Evolutionary conservation across 2,329 filamentous ascomycete species (phyloP).

Genomic region (Piedraia hortae): DNA sequence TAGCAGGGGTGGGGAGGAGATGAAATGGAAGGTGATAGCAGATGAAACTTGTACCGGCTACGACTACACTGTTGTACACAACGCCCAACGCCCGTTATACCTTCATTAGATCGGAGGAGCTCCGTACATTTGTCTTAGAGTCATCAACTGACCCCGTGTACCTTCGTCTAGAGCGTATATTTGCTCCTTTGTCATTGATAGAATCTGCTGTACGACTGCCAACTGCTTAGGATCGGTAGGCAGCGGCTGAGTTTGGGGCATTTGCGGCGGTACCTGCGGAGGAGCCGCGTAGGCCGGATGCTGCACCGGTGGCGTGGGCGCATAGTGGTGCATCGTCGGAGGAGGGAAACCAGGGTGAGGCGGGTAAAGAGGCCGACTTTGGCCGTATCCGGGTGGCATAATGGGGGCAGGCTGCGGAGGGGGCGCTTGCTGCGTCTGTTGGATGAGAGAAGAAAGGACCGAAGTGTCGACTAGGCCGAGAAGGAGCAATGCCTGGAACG

Average conservation of each 20-base stretch:
- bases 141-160: conserved; percentile 53
- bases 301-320: conserved; percentile 22
- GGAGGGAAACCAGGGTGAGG: conserved; percentile 2
- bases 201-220: conserved; percentile 51
- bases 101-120: too few species aligned
- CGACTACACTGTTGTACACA: too few species aligned
- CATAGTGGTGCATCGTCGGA: conserved; percentile 15
- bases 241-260: conserved; percentile 14
- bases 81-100: too few species aligned
- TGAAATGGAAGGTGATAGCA: too few species aligned
- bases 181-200: conserved; percentile 51
- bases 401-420: conserved; percentile 11
- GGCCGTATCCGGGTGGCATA: conserved; percentile 8
- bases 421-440: conserved; percentile 17
- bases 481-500: conserved; percentile 78
- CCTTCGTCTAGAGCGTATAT: conserved; percentile 40
- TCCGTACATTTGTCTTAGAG: conserved; percentile 36
- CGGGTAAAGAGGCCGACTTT: conserved; percentile 1
- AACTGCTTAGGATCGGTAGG: conserved; percentile 31
- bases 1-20: too few species aligned
- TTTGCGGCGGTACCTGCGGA: conserved; percentile 17
- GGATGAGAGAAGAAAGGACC: conserved; percentile 55
- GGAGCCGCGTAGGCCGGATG: conserved; percentile 16
- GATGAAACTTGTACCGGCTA: too few species aligned
- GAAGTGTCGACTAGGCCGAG: conserved; percentile 78